Evolutionary conservation across 345 rosid species (phyloP).

Genomic region (Carallia pectinifolia): DNA sequence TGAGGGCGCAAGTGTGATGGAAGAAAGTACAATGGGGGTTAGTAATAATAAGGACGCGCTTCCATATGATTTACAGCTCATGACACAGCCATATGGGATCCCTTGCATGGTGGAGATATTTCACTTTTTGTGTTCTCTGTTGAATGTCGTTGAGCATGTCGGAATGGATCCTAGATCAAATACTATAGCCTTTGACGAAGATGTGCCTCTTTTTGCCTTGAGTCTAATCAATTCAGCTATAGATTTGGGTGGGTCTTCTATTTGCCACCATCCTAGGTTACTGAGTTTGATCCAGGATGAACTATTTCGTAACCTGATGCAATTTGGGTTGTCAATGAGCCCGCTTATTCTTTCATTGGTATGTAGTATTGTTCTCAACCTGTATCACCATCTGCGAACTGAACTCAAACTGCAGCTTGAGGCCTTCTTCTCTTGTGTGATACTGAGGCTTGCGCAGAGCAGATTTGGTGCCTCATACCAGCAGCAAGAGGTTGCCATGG

Average conservation of each 20-base stretch:
- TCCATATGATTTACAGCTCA: constrained; percentile 69
- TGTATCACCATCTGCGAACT: constrained; percentile 78
- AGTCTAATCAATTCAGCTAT: constrained; percentile 91
- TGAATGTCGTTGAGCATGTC: constrained; percentile 73
- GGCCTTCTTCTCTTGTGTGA: constrained; percentile 97
- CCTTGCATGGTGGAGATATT: constrained; percentile 99
- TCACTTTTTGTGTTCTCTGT: constrained; percentile 78
- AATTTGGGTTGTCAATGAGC: constrained; percentile 91
- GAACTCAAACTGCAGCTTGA: constrained; percentile 95
- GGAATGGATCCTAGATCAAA: constrained; percentile 77
- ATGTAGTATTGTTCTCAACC: constrained; percentile 87
- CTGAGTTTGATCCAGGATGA: constrained; percentile 92
- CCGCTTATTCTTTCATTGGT: constrained; percentile 97
- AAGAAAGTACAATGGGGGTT: constrained; percentile 56
- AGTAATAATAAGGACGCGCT: constrained; percentile 60
- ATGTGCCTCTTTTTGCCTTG: constrained; percentile 94
- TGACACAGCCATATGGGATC: constrained; percentile 92
- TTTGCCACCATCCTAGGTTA: constrained; percentile 75
- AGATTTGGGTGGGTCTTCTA: constrained; percentile 85
- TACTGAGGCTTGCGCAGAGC: constrained; percentile 97
- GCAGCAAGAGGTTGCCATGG: constrained; percentile 99
- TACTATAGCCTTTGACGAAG: constrained; percentile 87
- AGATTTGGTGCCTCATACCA: constrained; percentile 87
- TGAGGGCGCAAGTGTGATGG: constrained; percentile 46
- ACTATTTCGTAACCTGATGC: constrained; percentile 89